phyloP scores from a whole-genome alignment of 2,329 filamentous ascomycete genomes.

The Xylaria sp. region DNA sequence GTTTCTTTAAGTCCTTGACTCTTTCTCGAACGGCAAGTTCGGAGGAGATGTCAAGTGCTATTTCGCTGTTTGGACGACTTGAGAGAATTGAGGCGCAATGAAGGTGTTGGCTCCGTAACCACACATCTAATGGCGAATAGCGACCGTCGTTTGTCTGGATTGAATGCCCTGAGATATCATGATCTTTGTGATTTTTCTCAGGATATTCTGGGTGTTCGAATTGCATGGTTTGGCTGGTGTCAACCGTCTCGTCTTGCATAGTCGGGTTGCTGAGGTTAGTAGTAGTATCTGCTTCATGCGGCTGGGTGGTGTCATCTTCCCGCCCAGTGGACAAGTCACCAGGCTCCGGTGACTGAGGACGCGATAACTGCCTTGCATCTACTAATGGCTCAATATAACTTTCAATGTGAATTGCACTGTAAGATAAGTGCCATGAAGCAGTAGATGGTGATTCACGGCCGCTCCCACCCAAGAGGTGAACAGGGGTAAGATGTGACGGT shows the following conservation, averaged over 20 bases:
- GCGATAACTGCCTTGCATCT: conserved; percentile 13
- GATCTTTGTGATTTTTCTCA: conserved; percentile 11
- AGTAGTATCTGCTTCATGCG: conserved; percentile 14
- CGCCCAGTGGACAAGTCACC: conserved; percentile 7
- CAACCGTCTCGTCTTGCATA: conserved; percentile 20
- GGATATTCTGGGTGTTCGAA: conserved; percentile 1
- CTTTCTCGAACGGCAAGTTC: conserved; percentile 18
- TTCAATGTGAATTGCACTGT: conserved; percentile 43
- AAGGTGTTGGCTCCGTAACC: conserved; percentile 46
- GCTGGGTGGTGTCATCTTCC: conserved; percentile 13
- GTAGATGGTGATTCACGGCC: conserved; percentile 42
- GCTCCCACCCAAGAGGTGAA: conserved; percentile 35
- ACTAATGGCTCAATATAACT: conserved; percentile 40
- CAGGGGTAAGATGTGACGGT: conserved; percentile 40
- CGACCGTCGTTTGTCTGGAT: conserved; percentile 35
- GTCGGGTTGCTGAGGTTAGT: conserved; percentile 11
- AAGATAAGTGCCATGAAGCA: conserved; percentile 46
- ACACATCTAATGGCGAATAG: conserved; percentile 46
- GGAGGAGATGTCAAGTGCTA: conserved; percentile 23
- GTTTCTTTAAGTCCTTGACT: not conserved
- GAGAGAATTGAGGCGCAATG: conserved; percentile 38
- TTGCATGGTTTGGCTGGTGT: conserved; percentile 15
- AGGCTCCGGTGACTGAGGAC: conserved; percentile 29
- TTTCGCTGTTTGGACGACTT: conserved; percentile 38
- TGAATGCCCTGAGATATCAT: conserved; percentile 16